A percentile compares a stretch with the other conserved stretches of the same genome.
Conservation (phyloP, 108 stramenopile genomes). For the Epithemia pelagica region DNA sequence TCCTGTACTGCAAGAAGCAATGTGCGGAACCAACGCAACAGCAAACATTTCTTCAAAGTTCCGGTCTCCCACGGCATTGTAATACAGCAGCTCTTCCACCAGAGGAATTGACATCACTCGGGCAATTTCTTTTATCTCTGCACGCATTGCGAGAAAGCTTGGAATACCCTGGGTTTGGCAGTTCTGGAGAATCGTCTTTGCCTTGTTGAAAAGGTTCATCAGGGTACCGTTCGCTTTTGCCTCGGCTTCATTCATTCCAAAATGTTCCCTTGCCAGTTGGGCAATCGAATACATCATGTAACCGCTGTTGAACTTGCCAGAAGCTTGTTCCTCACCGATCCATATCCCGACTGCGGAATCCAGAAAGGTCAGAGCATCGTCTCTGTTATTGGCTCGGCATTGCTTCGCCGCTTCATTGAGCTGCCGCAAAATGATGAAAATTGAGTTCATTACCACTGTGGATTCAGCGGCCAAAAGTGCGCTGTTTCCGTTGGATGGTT, state of each 20-base stretch:
- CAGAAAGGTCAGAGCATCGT: slow-evolving; percentile 18
- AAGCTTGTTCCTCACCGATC: slow-evolving; percentile 50
- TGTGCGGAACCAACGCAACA: slow-evolving; percentile 36
- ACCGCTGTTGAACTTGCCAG: slow-evolving; percentile 37
- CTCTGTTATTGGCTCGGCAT: slow-evolving; percentile 14
- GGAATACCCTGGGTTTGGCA: slow-evolving; percentile 12
- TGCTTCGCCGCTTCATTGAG: slow-evolving; percentile 46
- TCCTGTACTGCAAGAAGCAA: slow-evolving; percentile 25
- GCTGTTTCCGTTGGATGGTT: slow-evolving; percentile 26
- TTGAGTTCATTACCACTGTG: slow-evolving; percentile 50
- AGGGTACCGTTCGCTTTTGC: slow-evolving; percentile 27
- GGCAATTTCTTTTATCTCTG: slow-evolving; percentile 34
- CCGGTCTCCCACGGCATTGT: slow-evolving; percentile 29
- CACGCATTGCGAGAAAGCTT: slow-evolving; percentile 20
- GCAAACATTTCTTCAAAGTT: slow-evolving; percentile 47
- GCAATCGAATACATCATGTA: slow-evolving; percentile 55
- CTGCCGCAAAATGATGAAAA: slow-evolving; percentile 53
- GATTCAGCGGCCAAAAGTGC: slow-evolving; percentile 57
- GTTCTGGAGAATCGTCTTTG: slow-evolving; percentile 16
- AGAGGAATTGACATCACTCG: slow-evolving; percentile 47
- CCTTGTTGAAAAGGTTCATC: slow-evolving; percentile 33
- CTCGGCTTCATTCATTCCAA: slow-evolving; percentile 32
- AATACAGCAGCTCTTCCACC: slow-evolving; percentile 43
- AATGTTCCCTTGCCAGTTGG: slow-evolving; percentile 33
- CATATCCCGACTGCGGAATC: slow-evolving; percentile 73